phyloP scores from a whole-genome alignment of 139 green algal species.

The Marvania coccoides region DNA sequence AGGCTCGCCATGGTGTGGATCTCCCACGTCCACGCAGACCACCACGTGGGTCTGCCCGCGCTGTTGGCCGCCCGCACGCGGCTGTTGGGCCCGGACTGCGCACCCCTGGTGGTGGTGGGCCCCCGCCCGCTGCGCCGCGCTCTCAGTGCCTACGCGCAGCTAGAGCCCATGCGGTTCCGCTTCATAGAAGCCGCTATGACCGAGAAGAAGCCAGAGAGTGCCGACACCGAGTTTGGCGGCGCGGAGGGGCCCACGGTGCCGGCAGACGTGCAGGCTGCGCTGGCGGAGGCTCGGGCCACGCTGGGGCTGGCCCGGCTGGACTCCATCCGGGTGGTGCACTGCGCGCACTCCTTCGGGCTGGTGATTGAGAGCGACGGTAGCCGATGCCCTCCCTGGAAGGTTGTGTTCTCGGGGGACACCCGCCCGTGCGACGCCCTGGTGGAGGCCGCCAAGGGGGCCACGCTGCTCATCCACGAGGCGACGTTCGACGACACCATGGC shows the following conservation, averaged over 20 bases:
- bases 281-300: constrained; percentile 5
- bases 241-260: not conserved
- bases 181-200: constrained; percentile 51
- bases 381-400: constrained; percentile 35
- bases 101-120: constrained; percentile 75
- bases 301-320: constrained; percentile 55
- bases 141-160: constrained; percentile 47
- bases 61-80: constrained; percentile 38
- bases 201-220: not conserved
- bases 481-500: constrained; percentile 91
- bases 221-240: not conserved
- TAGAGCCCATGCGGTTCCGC: constrained; percentile 49
- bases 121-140: constrained; percentile 62
- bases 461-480: constrained; percentile 93
- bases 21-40: constrained; percentile 96
- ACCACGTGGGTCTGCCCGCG: constrained; percentile 82
- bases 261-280: not conserved
- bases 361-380: constrained; percentile 37
- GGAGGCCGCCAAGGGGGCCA: constrained; percentile 64
- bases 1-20: constrained; percentile 69
- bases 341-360: constrained; percentile 65
- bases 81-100: constrained; percentile 29
- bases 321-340: constrained; percentile 63
- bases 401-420: constrained; percentile 90
- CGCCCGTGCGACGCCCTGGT: constrained; percentile 66